phyloP scores from a whole-genome alignment of 345 rosid species.

The Salix koriyanagi region DNA sequence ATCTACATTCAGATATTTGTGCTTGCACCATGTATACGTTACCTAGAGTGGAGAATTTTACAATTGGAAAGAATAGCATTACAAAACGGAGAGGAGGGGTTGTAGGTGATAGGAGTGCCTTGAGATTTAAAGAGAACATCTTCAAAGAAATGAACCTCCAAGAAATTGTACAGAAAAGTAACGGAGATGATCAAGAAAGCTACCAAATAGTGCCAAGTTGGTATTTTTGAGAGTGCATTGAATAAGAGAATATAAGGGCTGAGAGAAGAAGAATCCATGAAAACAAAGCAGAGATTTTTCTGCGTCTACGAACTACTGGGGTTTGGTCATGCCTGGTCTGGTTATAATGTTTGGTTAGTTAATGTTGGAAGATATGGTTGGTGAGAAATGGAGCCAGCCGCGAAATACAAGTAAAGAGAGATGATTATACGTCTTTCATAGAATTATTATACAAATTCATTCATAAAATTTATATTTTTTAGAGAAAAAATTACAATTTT shows the following conservation, averaged over 20 bases:
- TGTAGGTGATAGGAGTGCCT: constrained; percentile 42
- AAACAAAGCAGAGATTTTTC: no score
- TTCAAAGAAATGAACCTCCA: constrained; percentile 65
- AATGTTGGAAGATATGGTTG: no score
- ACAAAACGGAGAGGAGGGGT: constrained; percentile 47
- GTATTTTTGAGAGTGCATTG: constrained; percentile 19
- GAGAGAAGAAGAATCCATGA: constrained; percentile 19
- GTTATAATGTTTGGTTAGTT: no score
- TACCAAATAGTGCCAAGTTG: constrained; percentile 1
- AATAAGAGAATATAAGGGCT: constrained; percentile 46
- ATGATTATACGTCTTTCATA: no score
- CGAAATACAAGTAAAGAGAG: no score
- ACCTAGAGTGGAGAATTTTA: constrained; percentile 67
- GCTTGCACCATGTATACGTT: not conserved
- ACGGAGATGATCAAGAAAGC: constrained; percentile 2
- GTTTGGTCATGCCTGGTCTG: no score
- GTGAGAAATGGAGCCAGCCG: no score
- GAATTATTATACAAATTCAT: no score
- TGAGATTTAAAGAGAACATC: constrained; percentile 45
- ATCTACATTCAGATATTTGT: no score
- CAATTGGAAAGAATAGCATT: constrained; percentile 63
- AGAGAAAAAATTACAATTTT: no score
- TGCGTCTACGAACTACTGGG: no score
- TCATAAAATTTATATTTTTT: no score
- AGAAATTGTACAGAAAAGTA: constrained; percentile 52